Evolutionary conservation across 306 rosid genomes (phyloP).

Genomic region (Fagus crenata): DNA sequence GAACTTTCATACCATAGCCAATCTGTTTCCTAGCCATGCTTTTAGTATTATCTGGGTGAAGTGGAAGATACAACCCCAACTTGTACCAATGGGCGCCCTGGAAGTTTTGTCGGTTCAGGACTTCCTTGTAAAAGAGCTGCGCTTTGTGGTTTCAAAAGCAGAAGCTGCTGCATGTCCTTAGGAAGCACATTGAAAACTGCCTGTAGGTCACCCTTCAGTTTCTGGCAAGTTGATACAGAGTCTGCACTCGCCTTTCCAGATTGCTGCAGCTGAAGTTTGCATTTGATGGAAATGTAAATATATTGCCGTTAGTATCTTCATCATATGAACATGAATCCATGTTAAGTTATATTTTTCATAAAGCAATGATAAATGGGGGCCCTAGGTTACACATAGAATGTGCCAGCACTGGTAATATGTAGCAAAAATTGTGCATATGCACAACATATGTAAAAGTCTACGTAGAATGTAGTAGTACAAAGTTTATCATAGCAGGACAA

Average conservation of each 20-base stretch:
- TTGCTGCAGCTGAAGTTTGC: slow-evolving; percentile 58
- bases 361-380: neutral
- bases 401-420: neutral
- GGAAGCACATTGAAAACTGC: slow-evolving; percentile 70
- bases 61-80: slow-evolving; percentile 40
- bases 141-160: slow-evolving; percentile 74
- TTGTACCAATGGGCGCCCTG: slow-evolving; percentile 42
- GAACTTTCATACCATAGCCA: slow-evolving; percentile 19
- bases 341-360: neutral
- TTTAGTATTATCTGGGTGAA: slow-evolving; percentile 45
- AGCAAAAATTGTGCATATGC: neutral
- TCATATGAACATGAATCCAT: slow-evolving; percentile 13
- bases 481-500: too few relatives aligned
- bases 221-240: slow-evolving; percentile 47
- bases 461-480: neutral
- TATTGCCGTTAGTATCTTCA: slow-evolving; percentile 19
- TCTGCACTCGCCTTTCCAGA: slow-evolving; percentile 51
- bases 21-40: slow-evolving; percentile 28
- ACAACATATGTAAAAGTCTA: neutral
- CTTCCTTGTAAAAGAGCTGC: slow-evolving; percentile 64
- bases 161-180: slow-evolving; percentile 78
- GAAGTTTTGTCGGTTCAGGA: slow-evolving; percentile 49
- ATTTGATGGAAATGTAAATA: slow-evolving; percentile 29
- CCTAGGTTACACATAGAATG: neutral
- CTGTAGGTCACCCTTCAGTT: slow-evolving; percentile 59